Evolutionary conservation across 768 basidiomycete species (phyloP).

Genomic region (Pleurotus eryngii): DNA sequence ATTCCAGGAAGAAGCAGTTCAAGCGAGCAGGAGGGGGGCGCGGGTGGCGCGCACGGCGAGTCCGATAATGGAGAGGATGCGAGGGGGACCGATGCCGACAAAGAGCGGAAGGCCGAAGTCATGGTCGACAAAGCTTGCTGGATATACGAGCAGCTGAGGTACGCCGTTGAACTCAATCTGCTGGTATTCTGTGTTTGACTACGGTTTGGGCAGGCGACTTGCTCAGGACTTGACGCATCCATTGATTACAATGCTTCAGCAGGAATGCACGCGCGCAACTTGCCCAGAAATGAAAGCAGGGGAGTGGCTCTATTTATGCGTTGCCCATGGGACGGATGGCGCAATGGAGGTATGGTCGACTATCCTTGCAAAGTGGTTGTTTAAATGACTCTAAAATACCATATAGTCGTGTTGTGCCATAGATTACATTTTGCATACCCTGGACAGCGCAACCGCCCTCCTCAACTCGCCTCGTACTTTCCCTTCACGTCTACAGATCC

Average conservation of each 20-base stretch:
- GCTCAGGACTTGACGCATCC: slow-evolving; percentile 87
- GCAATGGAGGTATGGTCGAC: slow-evolving; percentile 68
- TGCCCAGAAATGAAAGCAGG: slow-evolving; percentile 99
- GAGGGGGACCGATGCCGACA: slow-evolving; percentile 25
- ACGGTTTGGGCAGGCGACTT: slow-evolving; percentile 56
- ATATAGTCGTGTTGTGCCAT: slow-evolving; percentile 91
- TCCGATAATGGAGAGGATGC: slow-evolving; percentile 27
- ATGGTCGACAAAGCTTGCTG: slow-evolving; percentile 80
- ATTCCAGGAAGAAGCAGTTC: slow-evolving; percentile 56
- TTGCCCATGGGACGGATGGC: slow-evolving; percentile 87
- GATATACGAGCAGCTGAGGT: slow-evolving; percentile 68
- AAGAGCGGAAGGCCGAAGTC: slow-evolving; percentile 41
- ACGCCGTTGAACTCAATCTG: slow-evolving; percentile 4
- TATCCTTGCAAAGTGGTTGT: too few relatives aligned
- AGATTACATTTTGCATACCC: slow-evolving; percentile 90
- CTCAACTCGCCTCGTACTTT: slow-evolving; percentile 90
- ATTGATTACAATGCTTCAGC: slow-evolving; percentile 78
- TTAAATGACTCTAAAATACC: background rate
- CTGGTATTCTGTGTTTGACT: background rate
- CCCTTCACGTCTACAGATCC: slow-evolving; percentile 85
- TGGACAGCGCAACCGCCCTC: slow-evolving; percentile 90
- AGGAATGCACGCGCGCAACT: slow-evolving; percentile 78
- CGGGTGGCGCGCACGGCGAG: background rate
- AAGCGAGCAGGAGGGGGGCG: slow-evolving; percentile 19
- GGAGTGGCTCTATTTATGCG: slow-evolving; percentile 96